Conservation (phyloP, 2,329 filamentous ascomycete genomes). For the Hypoxylon sp. region DNA sequence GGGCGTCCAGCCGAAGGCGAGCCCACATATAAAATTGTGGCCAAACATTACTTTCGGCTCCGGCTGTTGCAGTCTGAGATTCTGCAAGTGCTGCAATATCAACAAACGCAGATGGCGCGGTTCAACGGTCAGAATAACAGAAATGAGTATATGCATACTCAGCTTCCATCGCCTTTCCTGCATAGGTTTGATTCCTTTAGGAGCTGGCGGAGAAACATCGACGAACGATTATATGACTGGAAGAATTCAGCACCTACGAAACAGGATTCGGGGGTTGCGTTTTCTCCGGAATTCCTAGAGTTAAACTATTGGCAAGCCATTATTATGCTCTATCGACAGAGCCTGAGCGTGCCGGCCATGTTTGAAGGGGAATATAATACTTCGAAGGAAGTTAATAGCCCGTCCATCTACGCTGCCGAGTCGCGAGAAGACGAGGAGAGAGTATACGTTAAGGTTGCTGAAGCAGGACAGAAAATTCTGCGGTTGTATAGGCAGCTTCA, state of each 20-base stretch:
- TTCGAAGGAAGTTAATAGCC: conserved; percentile 74
- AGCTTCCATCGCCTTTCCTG: conserved; percentile 87
- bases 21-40: conserved; percentile 90
- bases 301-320: conserved; percentile 98
- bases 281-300: conserved; percentile 90
- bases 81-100: conserved; percentile 91
- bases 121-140: conserved; percentile 73
- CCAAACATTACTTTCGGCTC: conserved; percentile 92
- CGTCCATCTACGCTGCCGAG: conserved; percentile 74
- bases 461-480: conserved; percentile 93
- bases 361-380: conserved; percentile 84
- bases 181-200: conserved; percentile 87
- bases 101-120: conserved; percentile 86
- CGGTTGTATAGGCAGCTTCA: conserved; percentile 93
- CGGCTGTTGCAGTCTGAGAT: conserved; percentile 94
- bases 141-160: conserved; percentile 82
- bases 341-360: conserved; percentile 85
- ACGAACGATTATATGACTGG: conserved; percentile 87
- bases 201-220: conserved; percentile 90
- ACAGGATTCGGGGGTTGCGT: conserved; percentile 86
- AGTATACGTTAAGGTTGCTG: conserved; percentile 94
- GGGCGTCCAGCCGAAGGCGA: conserved; percentile 70
- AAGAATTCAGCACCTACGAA: conserved; percentile 84
- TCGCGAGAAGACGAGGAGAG: conserved; percentile 86
- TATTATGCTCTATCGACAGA: conserved; percentile 95